These are phyloP conservation scores for Sanghuangporus sanghuang DNA, from an alignment of 1,284 basidiomycete genomes.

Conservation along the genomic window DNA sequence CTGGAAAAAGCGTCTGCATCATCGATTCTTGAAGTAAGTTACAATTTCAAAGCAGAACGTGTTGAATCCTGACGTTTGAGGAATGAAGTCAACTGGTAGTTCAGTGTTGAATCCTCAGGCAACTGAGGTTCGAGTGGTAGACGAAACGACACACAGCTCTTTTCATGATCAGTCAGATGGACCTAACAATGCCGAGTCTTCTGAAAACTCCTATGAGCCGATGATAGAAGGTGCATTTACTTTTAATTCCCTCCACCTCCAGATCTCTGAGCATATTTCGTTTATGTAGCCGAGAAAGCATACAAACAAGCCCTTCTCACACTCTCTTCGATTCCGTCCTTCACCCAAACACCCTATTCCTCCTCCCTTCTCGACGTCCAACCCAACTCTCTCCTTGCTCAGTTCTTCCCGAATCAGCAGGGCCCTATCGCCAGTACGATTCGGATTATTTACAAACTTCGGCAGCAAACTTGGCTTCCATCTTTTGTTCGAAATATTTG, in stretches of 20 bases:
- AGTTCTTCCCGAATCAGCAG: constrained; percentile 60
- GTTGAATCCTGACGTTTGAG: too few relatives aligned
- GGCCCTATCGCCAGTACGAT: constrained; percentile 63
- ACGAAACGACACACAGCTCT: too few relatives aligned
- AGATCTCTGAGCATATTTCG: too few relatives aligned
- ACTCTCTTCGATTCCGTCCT: constrained; percentile 53
- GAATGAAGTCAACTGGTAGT: too few relatives aligned
- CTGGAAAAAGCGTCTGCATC: neutral
- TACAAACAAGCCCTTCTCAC: constrained; percentile 67
- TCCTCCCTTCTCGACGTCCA: constrained; percentile 41
- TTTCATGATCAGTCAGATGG: neutral
- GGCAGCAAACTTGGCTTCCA: constrained; percentile 46
- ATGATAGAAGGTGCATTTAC: neutral
- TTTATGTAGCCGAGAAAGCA: constrained; percentile 57
- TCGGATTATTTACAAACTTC: constrained; percentile 58
- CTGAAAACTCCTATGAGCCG: neutral
- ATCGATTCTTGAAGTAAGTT: neutral
- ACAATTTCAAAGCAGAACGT: neutral
- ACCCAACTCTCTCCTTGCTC: constrained; percentile 51
- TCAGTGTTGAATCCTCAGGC: too few relatives aligned
- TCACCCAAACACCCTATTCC: constrained; percentile 45
- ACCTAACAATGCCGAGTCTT: neutral
- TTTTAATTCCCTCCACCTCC: too few relatives aligned
- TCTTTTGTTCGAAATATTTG: constrained; percentile 33
- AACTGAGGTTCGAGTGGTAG: too few relatives aligned